These are phyloP conservation scores for Debaryomycetaceae sp. DNA, from an alignment of 1,139 yeast species.

Conservation along the genomic window DNA sequence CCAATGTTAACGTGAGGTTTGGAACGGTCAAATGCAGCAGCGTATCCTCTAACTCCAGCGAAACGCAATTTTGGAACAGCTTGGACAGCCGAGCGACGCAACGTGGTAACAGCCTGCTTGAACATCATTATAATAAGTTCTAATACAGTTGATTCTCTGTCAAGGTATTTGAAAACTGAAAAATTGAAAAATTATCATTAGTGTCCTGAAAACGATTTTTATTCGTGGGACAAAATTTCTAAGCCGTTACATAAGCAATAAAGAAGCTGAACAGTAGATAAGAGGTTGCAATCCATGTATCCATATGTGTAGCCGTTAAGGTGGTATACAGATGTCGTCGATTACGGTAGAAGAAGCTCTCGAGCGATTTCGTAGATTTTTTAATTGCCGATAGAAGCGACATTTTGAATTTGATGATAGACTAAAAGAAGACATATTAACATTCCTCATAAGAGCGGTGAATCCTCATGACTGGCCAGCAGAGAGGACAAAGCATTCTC, in stretches of 20 bases:
- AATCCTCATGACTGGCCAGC: neutral
- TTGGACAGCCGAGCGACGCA: constrained; percentile 16
- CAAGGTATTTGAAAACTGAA: neutral
- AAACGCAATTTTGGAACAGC: constrained; percentile 19
- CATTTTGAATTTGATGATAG: no score
- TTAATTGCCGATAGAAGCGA: no score
- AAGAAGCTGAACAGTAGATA: no score
- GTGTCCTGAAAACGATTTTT: constrained; percentile 18
- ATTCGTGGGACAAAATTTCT: constrained; percentile 5
- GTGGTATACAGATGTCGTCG: no score
- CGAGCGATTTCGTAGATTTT: neutral
- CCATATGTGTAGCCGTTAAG: no score
- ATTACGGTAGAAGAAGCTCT: no score
- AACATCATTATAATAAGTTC: constrained; percentile 15
- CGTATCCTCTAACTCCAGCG: constrained; percentile 45
- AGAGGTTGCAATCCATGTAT: no score
- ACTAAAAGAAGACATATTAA: no score
- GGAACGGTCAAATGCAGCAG: constrained; percentile 73
- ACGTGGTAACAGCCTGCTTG: constrained; percentile 17
- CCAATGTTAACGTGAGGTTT: constrained; percentile 97
- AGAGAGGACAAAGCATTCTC: neutral
- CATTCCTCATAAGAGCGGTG: neutral
- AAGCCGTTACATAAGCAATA: constrained; percentile 1
- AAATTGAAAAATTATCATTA: constrained; percentile 12
- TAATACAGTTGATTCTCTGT: neutral